Conservation (phyloP, 768 basidiomycete genomes). For the Panaeolus papilionaceus region DNA sequence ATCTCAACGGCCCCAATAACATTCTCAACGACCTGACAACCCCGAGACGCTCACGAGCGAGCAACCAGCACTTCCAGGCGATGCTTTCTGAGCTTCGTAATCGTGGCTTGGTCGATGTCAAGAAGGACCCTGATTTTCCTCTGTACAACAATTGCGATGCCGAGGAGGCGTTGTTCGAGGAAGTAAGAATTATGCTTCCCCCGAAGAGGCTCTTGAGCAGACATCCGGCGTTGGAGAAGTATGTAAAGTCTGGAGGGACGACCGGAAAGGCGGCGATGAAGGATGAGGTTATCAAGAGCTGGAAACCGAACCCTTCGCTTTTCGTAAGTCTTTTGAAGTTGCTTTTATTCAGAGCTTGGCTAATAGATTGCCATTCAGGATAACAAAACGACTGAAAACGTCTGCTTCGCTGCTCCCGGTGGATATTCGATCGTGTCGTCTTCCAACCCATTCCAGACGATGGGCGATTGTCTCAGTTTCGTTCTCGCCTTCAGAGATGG, state of each 20-base stretch:
- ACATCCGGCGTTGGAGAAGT: constrained; percentile 19
- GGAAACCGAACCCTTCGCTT: constrained; percentile 28
- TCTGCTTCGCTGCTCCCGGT: not conserved
- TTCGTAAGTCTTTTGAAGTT: constrained; percentile 22
- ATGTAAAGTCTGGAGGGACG: not conserved
- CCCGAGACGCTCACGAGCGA: not conserved
- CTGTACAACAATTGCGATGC: constrained; percentile 21
- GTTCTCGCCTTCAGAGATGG: not conserved
- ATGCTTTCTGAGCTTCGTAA: not conserved
- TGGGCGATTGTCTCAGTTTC: not conserved
- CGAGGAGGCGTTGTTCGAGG: constrained; percentile 23
- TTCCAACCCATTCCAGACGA: constrained; percentile 6
- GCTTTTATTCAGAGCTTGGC: not conserved
- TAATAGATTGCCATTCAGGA: not conserved
- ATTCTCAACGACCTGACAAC: too few relatives aligned
- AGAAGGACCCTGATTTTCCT: constrained; percentile 10
- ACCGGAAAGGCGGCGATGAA: constrained; percentile 8
- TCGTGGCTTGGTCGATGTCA: not conserved
- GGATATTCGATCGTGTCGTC: constrained; percentile 21
- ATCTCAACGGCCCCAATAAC: constrained; percentile 20
- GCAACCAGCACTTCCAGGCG: not conserved
- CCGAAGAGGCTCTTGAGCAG: constrained; percentile 22
- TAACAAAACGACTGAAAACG: not conserved
- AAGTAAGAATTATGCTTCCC: constrained; percentile 22
- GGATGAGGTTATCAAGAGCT: constrained; percentile 24